These are phyloP conservation scores for Vinca major DNA, from an alignment of 305 asterid genomes.

Conservation along the genomic window DNA sequence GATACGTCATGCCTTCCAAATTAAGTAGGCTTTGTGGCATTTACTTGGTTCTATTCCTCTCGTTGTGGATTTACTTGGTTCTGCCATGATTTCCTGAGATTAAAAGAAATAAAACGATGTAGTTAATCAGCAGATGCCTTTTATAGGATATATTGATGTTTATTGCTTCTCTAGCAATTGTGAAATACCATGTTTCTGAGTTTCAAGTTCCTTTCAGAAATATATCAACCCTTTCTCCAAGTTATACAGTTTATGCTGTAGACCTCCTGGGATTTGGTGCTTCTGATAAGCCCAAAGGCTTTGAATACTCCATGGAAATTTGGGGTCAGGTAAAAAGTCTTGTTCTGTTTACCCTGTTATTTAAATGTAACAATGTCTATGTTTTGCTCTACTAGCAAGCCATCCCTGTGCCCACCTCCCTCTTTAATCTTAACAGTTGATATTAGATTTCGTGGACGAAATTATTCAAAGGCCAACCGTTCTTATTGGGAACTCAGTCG, in stretches of 20 bases:
- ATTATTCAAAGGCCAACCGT: conserved; percentile 65
- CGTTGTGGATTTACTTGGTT: too few relatives aligned
- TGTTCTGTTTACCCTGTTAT: not conserved
- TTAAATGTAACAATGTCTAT: not conserved
- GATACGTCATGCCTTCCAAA: too few relatives aligned
- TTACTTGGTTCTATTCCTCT: too few relatives aligned
- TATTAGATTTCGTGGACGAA: conserved; percentile 64
- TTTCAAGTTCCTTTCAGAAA: conserved; percentile 38
- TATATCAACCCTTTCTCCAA: conserved; percentile 53
- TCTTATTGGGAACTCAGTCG: conserved; percentile 80
- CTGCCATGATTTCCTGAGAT: too few relatives aligned
- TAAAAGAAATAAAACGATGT: not conserved
- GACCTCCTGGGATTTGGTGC: conserved; percentile 96
- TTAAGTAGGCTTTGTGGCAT: too few relatives aligned
- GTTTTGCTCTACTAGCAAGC: not conserved
- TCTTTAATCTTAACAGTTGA: conserved; percentile 37
- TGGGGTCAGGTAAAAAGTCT: conserved; percentile 66
- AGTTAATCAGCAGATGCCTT: too few relatives aligned
- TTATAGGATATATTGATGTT: too few relatives aligned
- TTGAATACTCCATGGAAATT: conserved; percentile 60
- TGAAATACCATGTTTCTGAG: not conserved
- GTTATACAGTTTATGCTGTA: conserved; percentile 57
- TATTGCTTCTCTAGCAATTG: not conserved
- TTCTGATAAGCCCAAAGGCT: conserved; percentile 84
- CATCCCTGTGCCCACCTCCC: not conserved